A percentile compares a stretch with the other conserved stretches of the same genome.
phyloP scores from a whole-genome alignment of 495 filamentous ascomycete species.

The Aspergillus bridgeri region DNA sequence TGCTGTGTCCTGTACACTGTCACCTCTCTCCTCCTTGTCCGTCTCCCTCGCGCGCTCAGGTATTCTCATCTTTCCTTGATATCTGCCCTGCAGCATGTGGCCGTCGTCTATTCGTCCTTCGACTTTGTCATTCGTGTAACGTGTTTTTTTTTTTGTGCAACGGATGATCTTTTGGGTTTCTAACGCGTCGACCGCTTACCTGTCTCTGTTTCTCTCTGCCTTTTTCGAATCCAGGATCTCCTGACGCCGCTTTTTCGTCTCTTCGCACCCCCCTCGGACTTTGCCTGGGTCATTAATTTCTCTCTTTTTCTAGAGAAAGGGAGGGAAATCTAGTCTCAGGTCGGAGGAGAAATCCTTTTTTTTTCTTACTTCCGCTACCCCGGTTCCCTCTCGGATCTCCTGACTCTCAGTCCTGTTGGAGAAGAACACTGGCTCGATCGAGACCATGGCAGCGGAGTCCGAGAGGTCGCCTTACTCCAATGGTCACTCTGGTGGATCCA shows the following conservation, averaged over 20 bases:
- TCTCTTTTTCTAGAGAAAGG: conserved; percentile 1
- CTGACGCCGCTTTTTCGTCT: conserved; percentile 5
- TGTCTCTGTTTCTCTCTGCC: not conserved
- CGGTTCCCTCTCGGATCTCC: conserved; percentile 39
- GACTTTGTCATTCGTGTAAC: conserved; percentile 37
- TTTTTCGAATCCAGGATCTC: conserved; percentile 12
- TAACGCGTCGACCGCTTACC: conserved; percentile 10
- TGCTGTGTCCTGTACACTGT: not conserved
- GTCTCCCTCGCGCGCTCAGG: conserved; percentile 5
- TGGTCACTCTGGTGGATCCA: conserved; percentile 34
- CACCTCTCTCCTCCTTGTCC: not conserved
- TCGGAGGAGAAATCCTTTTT: conserved; percentile 6
- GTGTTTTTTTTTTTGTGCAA: conserved; percentile 34
- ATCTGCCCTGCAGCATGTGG: conserved; percentile 40
- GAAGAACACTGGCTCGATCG: conserved; percentile 27
- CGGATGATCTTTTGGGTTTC: conserved; percentile 16
- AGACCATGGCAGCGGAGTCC: conserved; percentile 44
- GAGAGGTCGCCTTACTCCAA: conserved; percentile 43
- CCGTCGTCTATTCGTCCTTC: conserved; percentile 37
- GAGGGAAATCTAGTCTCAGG: not conserved
- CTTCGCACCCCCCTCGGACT: conserved; percentile 8
- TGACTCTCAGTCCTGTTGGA: conserved; percentile 39
- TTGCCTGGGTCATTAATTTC: conserved; percentile 19
- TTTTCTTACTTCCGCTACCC: conserved; percentile 22
- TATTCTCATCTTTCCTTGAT: conserved; percentile 13